phyloP scores from a whole-genome alignment of 805 yeast genomes.

The Candida pseudofarinosa region DNA sequence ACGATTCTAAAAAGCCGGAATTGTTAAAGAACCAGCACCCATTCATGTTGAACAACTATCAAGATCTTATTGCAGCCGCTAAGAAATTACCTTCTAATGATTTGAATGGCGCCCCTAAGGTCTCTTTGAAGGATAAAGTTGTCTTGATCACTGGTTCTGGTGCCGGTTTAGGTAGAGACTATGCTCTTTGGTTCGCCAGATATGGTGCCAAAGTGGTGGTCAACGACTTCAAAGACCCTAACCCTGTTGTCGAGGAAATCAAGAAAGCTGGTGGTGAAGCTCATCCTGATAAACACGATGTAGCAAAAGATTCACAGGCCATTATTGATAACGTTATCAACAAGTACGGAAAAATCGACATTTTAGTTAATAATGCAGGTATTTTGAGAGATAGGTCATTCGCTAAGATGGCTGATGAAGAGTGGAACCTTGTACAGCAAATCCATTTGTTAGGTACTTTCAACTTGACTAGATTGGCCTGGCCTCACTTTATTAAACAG shows the following conservation, averaged over 20 bases:
- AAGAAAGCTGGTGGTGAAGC: constrained; percentile 71
- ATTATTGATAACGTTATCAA: constrained; percentile 75
- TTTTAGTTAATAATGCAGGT: constrained; percentile 91
- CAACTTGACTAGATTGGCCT: constrained; percentile 79
- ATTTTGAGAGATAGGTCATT: constrained; percentile 87
- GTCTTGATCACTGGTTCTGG: constrained; percentile 95
- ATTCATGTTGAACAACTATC: constrained; percentile 65
- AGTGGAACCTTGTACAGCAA: constrained; percentile 76
- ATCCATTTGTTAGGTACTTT: constrained; percentile 83
- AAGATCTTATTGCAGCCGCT: constrained; percentile 51
- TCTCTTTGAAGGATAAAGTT: constrained; percentile 75
- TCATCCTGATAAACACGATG: constrained; percentile 79
- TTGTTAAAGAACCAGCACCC: constrained; percentile 63
- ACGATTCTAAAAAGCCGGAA: constrained; percentile 48
- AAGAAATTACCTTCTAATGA: constrained; percentile 51
- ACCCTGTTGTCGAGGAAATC: constrained; percentile 71
- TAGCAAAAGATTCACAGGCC: constrained; percentile 66
- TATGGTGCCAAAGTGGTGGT: constrained; percentile 95
- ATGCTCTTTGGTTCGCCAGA: constrained; percentile 78
- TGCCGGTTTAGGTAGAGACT: constrained; percentile 88
- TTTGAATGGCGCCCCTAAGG: constrained; percentile 31
- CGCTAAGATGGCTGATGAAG: constrained; percentile 74
- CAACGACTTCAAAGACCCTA: constrained; percentile 80
- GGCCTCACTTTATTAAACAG: constrained; percentile 85
- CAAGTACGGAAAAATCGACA: constrained; percentile 78